A percentile compares a stretch with the other conserved stretches of the same genome.
phyloP scores from a whole-genome alignment of 2,329 filamentous ascomycete genomes.

The Penicillium brasilianum region DNA sequence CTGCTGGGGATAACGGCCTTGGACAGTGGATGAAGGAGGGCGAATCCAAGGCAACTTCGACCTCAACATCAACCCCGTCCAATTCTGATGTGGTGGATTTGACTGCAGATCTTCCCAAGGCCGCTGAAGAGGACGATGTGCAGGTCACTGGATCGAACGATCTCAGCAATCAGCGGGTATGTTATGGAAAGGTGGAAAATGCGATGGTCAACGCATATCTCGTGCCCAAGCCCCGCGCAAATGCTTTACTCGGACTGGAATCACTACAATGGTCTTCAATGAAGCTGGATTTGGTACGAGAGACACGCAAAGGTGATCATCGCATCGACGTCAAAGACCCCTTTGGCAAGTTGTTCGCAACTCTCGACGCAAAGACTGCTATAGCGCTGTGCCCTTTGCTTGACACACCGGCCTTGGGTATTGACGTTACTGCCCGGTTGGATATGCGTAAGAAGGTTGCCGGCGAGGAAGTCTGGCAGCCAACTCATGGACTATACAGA shows the following conservation, averaged over 20 bases:
- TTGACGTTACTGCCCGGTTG: constrained; percentile 76
- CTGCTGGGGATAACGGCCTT: constrained; percentile 60
- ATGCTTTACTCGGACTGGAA: constrained; percentile 61
- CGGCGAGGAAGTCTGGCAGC: constrained; percentile 68
- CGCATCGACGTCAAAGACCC: constrained; percentile 76
- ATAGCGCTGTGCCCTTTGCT: constrained; percentile 73
- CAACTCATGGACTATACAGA: constrained; percentile 64
- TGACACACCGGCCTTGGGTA: constrained; percentile 65
- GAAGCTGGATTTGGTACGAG: constrained; percentile 71
- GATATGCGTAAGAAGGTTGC: constrained; percentile 66
- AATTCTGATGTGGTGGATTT: constrained; percentile 57
- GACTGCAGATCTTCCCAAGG: constrained; percentile 37
- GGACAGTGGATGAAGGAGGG: constrained; percentile 70
- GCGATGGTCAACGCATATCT: constrained; percentile 68
- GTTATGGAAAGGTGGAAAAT: constrained; percentile 76
- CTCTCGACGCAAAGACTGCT: constrained; percentile 71
- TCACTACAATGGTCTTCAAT: constrained; percentile 70
- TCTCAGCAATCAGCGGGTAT: constrained; percentile 72
- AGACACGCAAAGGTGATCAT: constrained; percentile 58
- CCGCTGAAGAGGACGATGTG: constrained; percentile 45
- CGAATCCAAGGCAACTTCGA: constrained; percentile 47
- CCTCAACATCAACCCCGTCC: constrained; percentile 50
- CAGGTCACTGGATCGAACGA: constrained; percentile 60
- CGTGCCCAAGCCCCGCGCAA: constrained; percentile 70
- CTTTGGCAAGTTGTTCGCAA: constrained; percentile 72